Base-by-base conservation (phyloP, 805 yeast species). In the Kluyveromyces wickerhamii region DNA sequence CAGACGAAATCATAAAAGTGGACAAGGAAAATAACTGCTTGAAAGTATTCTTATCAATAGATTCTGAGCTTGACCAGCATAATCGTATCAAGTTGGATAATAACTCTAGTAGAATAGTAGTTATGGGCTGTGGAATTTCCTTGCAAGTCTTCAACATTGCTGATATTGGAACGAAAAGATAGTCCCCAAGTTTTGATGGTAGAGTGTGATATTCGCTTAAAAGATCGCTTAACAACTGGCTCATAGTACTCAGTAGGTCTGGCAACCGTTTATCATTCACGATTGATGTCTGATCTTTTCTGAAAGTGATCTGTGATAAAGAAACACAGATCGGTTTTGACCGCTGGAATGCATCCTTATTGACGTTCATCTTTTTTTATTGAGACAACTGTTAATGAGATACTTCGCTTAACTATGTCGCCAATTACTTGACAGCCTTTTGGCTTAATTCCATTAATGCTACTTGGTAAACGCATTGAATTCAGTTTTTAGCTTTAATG, bases 121-220 rank as follows among this genome's bases (percentile, higher is more conserved):
- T 77, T 2, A 66, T 56, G 30, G 66, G 72, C 1, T 65, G 43
- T 29, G 69, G 72, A 3, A 69, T 64, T 1, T 77, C 48, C n/a
- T 61, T 41, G 2, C 65, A 65, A 27, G 68, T 68, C 37, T 70
- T 69, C 26, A 79, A 52, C 7, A 79, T 48, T 35, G 69, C 67
- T 1, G 75, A 67, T 3, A 79, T 45, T 0, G 87, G 86, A 9
- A 74, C 67, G 52, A 76, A 77, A 1, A 78, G 63, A 39, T 77
- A 77, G 40, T 78, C 82, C 0, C 80, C 80, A 13, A 77, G 47
- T 17, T 60, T 61, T 1, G 60, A 42, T 0, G 73, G 59, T 1
- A 68, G 35, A 1, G 37, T 29, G 4, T 42, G 34, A 7, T 36
- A 10, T 4, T 27, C 44, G 41, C 45, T 27, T 33, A 34, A 16